These are phyloP conservation scores for Nakataea oryzae DNA, from an alignment of 2,329 filamentous ascomycete species.

Conservation along the genomic window DNA sequence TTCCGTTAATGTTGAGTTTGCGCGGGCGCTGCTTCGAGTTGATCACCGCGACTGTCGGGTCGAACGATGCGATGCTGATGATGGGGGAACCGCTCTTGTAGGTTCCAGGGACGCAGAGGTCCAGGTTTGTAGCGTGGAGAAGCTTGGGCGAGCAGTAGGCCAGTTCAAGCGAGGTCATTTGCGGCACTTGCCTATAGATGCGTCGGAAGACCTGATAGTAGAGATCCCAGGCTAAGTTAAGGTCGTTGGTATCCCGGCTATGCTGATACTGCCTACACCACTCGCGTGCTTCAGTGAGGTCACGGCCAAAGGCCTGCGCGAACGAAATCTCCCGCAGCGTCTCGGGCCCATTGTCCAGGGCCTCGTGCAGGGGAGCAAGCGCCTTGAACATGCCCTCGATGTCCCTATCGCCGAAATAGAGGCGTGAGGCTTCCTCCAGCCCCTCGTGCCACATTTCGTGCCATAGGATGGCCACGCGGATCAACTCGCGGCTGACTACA, in stretches of 20 bases:
- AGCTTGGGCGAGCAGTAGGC: slow-evolving; percentile 96
- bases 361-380: slow-evolving; percentile 80
- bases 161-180: slow-evolving; percentile 84
- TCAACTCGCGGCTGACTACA: slow-evolving; percentile 89
- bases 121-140: slow-evolving; percentile 73
- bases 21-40: slow-evolving; percentile 93
- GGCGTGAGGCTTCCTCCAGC: slow-evolving; percentile 85
- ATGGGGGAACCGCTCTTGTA: slow-evolving; percentile 72
- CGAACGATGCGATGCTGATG: slow-evolving; percentile 80
- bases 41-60: slow-evolving; percentile 82
- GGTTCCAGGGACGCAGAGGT: slow-evolving; percentile 90
- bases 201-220: slow-evolving; percentile 98
- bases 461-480: slow-evolving; percentile 94
- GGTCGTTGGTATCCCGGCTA: slow-evolving; percentile 82
- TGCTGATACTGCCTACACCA: slow-evolving; percentile 90
- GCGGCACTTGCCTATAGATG: slow-evolving; percentile 85
- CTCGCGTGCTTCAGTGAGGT: slow-evolving; percentile 87
- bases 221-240: slow-evolving; percentile 97
- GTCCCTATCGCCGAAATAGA: slow-evolving; percentile 97
- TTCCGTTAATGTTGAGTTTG: slow-evolving; percentile 79
- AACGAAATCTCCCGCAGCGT: slow-evolving; percentile 95
- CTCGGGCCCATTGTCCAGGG: slow-evolving; percentile 83
- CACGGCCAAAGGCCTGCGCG: slow-evolving; percentile 90
- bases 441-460: slow-evolving; percentile 99
- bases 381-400: slow-evolving; percentile 95